Base-by-base conservation (phyloP, 176 grass and related monocot genomes). In the Cocos nucifera region DNA sequence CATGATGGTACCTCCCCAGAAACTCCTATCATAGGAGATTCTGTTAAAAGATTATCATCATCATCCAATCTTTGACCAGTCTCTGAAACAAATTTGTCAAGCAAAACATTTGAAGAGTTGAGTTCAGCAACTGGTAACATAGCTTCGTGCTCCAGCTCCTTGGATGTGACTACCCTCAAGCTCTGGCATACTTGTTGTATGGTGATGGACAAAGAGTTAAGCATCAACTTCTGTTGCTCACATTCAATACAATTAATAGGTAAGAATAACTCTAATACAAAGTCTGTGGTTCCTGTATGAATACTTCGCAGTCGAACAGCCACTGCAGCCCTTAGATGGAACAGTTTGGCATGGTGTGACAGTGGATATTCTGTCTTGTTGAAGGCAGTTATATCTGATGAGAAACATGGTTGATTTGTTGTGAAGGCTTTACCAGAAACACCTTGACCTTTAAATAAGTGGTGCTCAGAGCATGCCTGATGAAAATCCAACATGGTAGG, bases 181-280 rank as follows among this genome's bases (percentile, higher is more conserved):
- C 78, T 85, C 23, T 53, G 70, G 54, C 85, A 83, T 26, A 65
- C 54, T 58, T 86, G 77, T 49, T 93, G 88, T 51, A 99, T 77
- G 0, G 85, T 93, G 12, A 66, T 62, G 53, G 94, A 93, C 59
- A 99, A 61, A 68, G 81, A 81, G 53, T 83, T 88, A 50, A 99
- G 79, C 82, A 93, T 80, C 30, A 63, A 24, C 59, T 64, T 83
- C 53, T 93, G 94, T 26, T 79, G 59, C 64, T 83, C 84, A 7
- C 22, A 56, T 1, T 81, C 49, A 73, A 60, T 52, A 69, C 88
- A 89, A 67, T 83, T 60, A 17, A 63, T 26, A 35, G 88, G 94
- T 71, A 99, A 62, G 76, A 99, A 99, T 50, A 99, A 99, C 67
- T 99, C 94, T 54, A 99, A 58, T 22, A 99, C 88, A 60, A 89